A percentile compares a stretch with the other conserved stretches of the same genome.
Conservation (phyloP, 2,329 filamentous ascomycete species). For the Akanthomyces dipterigenus region DNA sequence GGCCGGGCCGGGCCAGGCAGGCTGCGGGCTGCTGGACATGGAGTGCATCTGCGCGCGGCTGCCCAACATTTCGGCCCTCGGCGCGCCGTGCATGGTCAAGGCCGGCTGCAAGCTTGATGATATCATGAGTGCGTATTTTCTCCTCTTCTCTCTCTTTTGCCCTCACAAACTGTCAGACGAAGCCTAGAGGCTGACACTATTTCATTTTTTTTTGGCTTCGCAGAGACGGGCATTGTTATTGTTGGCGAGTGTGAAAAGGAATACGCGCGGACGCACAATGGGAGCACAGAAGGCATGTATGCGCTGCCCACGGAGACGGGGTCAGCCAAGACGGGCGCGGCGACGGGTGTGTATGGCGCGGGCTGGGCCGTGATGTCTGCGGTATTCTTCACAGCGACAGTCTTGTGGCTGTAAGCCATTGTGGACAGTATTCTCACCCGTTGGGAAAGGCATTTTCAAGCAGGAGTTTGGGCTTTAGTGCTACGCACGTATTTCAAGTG, state of each 20-base stretch:
- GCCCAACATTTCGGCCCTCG: slow-evolving; percentile 26
- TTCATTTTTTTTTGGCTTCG: neutral
- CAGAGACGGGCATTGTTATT: slow-evolving; percentile 6
- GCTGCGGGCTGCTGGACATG: slow-evolving; percentile 29
- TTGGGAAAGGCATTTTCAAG: neutral
- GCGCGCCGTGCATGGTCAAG: slow-evolving; percentile 29
- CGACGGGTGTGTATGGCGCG: neutral
- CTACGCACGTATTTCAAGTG: neutral
- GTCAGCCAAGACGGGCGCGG: neutral
- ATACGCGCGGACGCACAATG: slow-evolving; percentile 5
- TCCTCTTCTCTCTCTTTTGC: too few relatives aligned
- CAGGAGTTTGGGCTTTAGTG: neutral
- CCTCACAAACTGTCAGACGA: too few relatives aligned
- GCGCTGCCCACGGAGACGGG: neutral
- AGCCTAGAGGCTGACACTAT: too few relatives aligned
- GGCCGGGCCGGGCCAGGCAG: slow-evolving; percentile 22
- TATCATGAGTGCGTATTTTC: slow-evolving; percentile 26
- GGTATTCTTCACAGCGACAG: neutral
- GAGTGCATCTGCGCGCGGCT: slow-evolving; percentile 33
- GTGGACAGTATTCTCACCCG: neutral
- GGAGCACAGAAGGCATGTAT: slow-evolving; percentile 1
- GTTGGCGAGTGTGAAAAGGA: slow-evolving; percentile 1
- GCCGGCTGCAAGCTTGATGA: slow-evolving; percentile 29
- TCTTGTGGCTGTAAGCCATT: neutral
- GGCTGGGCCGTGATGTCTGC: neutral